Evolutionary conservation across 2,329 filamentous ascomycete species (phyloP).

Genomic region (Mycocentrospora acerina): DNA sequence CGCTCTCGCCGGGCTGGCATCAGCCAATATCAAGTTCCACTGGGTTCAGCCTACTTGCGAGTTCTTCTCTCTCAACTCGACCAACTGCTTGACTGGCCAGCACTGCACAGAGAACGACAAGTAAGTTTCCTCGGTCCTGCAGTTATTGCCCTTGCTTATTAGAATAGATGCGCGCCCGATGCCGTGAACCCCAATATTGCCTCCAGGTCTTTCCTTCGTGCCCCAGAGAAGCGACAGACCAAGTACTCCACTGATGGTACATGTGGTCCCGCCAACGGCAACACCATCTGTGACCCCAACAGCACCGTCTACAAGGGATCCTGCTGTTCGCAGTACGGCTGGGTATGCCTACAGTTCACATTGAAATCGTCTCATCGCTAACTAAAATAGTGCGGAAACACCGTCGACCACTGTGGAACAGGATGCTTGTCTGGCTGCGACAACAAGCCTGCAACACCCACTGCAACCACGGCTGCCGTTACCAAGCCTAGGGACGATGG

Average conservation of each 20-base stretch:
- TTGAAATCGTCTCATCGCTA: too few species aligned
- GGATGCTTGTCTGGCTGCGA: conserved; percentile 40
- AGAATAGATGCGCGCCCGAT: conserved; percentile 8
- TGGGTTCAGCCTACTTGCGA: conserved; percentile 50
- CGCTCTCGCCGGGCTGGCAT: conserved; percentile 38
- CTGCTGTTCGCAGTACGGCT: conserved; percentile 49
- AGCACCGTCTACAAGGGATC: conserved; percentile 48
- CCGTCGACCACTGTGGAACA: conserved; percentile 41
- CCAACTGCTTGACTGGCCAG: conserved; percentile 42
- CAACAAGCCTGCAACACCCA: conserved; percentile 5
- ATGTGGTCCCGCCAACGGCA: conserved; percentile 44
- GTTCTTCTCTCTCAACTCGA: conserved; percentile 16
- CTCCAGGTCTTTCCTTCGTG: conserved; percentile 7
- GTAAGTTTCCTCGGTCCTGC: too few species aligned
- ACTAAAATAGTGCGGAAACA: conserved; percentile 51
- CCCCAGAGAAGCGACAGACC: conserved; percentile 31
- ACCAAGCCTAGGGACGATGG: conserved; percentile 36
- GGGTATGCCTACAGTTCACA: too few species aligned
- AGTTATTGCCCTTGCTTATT: too few species aligned
- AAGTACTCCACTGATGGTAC: conserved; percentile 44
- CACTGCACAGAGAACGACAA: conserved; percentile 38
- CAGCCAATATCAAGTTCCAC: conserved; percentile 53
- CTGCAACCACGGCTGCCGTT: conserved; percentile 8
- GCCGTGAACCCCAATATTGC: too few species aligned
- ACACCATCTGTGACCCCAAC: conserved; percentile 47